Percentiles rank a stretch among this genome's conserved stretches.
Conservation (phyloP, 202 grass and related monocot species). For the Eragrostis tef region DNA sequence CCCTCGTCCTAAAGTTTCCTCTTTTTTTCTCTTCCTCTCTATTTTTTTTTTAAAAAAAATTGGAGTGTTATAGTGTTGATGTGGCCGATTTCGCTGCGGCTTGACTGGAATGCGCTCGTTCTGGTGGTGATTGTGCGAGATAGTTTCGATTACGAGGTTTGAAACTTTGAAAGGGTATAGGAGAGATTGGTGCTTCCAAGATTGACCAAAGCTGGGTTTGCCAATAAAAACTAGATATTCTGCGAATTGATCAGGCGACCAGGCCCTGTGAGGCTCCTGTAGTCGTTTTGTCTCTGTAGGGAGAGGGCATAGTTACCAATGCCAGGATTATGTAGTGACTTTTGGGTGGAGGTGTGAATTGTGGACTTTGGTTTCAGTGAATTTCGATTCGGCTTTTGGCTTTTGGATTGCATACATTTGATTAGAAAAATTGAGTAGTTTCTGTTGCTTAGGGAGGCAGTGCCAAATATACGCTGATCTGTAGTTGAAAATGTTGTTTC, state of each 20-base stretch:
- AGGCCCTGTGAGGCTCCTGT: neutral
- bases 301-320: neutral
- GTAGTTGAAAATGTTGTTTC: neutral
- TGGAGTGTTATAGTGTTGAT: neutral
- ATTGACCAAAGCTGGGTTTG: slow-evolving; percentile 8
- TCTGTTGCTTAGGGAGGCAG: neutral
- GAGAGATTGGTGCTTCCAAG: neutral
- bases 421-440: neutral
- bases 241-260: neutral
- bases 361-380: too few species aligned
- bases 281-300: neutral
- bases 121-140: neutral
- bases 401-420: neutral
- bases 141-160: neutral
- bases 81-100: neutral
- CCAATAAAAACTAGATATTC: slow-evolving; percentile 12
- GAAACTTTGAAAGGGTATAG: neutral
- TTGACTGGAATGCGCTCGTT: neutral
- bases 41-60: neutral
- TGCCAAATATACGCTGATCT: neutral
- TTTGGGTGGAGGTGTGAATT: neutral
- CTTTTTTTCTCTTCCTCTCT: too few species aligned
- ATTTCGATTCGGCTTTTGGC: neutral
- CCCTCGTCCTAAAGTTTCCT: neutral
- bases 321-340: neutral